A percentile compares a stretch with the other conserved stretches of the same genome.
phyloP scores from a whole-genome alignment of 306 rosid species.

The Dalbergia oliveri region DNA sequence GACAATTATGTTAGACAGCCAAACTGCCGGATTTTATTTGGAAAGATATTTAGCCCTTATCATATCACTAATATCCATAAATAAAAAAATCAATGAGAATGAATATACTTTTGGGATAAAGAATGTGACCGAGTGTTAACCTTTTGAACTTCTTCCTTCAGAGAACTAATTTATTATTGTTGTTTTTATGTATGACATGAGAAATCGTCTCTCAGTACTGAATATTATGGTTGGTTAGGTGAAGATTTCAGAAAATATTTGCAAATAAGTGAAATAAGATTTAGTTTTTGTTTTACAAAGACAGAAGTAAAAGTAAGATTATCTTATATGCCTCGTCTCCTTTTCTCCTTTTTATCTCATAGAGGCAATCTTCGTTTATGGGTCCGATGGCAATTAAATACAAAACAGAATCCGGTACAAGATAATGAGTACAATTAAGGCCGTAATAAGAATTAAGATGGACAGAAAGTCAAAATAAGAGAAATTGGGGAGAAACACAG shows the following conservation, averaged over 20 bases:
- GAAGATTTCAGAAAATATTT: background rate
- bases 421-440: constrained; percentile 37
- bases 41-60: no score
- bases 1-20: no score
- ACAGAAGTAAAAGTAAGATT: constrained; percentile 12
- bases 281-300: background rate
- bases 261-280: background rate
- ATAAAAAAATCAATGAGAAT: no score
- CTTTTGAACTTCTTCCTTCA: no score
- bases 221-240: no score
- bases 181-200: no score
- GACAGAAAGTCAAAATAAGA: constrained; percentile 46
- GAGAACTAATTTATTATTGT: no score
- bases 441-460: background rate
- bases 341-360: background rate
- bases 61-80: no score
- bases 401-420: constrained; percentile 1
- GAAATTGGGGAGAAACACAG: constrained; percentile 17
- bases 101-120: no score
- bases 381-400: constrained; percentile 25
- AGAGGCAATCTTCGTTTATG: constrained; percentile 3
- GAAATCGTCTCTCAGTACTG: no score
- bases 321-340: background rate
- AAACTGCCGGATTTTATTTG: no score
- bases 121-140: no score